phyloP scores from a whole-genome alignment of 1,284 basidiomycete species.

The Anthracocystis walkeri region DNA sequence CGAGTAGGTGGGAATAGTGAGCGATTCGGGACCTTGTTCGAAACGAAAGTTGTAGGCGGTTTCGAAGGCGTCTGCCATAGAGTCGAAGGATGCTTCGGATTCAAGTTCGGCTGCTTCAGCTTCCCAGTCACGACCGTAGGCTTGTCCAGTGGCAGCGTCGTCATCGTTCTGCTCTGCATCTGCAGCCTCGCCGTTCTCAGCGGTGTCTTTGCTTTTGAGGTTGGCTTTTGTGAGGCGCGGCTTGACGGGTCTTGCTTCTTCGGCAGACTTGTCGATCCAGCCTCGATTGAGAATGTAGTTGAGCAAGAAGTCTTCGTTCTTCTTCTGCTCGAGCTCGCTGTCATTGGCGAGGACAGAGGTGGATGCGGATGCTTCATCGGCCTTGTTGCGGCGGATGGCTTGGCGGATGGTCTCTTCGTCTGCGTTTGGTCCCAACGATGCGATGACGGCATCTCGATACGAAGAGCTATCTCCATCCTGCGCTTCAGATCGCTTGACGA shows the following conservation, averaged over 20 bases:
- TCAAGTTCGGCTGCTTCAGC: constrained; percentile 67
- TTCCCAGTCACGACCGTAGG: constrained; percentile 64
- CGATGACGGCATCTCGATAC: constrained; percentile 82
- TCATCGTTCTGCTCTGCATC: constrained; percentile 11
- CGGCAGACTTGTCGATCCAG: constrained; percentile 63
- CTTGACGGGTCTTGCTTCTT: constrained; percentile 34
- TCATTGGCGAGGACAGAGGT: constrained; percentile 29
- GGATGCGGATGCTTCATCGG: constrained; percentile 36
- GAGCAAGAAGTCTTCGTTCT: constrained; percentile 86
- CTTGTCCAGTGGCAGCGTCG: background rate
- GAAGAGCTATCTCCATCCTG: constrained; percentile 81
- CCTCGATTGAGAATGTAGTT: constrained; percentile 68
- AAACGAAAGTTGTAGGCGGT: constrained; percentile 69
- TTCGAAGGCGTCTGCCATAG: constrained; percentile 67
- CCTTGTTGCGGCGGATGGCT: constrained; percentile 43
- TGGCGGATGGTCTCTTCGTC: constrained; percentile 70
- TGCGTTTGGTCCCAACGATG: constrained; percentile 82
- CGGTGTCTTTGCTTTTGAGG: constrained; percentile 25
- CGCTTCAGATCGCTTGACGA: constrained; percentile 81
- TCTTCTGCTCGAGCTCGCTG: constrained; percentile 65
- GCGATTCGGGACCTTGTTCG: constrained; percentile 60
- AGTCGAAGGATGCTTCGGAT: constrained; percentile 66
- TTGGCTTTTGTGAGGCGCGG: constrained; percentile 39
- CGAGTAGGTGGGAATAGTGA: constrained; percentile 62
- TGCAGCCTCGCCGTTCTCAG: constrained; percentile 16